Evolutionary conservation across 768 basidiomycete species (phyloP), one percentile per base, ranked within the genome.

Genomic region (Boletus reticulatus): DNA sequence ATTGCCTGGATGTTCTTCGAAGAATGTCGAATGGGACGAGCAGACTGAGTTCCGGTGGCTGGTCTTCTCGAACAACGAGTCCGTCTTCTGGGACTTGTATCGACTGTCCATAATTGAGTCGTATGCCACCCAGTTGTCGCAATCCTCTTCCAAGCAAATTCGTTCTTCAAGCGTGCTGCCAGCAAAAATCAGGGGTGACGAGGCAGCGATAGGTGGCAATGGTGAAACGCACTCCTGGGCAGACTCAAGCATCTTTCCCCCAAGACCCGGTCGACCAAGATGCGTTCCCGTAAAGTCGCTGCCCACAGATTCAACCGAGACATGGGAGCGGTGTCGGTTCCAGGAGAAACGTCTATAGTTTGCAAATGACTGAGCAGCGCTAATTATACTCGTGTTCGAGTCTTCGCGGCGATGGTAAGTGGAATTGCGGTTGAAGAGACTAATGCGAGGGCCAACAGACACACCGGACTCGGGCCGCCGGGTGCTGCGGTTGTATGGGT

Each of bases 201-300:
- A 89, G 0, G 81, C 86, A 1, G 85, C 80, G 56, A 91, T 89
- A 0, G 87, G 74, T 0, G 77, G 66, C 27, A 91, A 75, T 0
- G 86, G 81, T 56, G 80, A 76, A 2, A 78, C 80, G 45, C 76
- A 78, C 36, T 82, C 82, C 8, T 61, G 68, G 13, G 72, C 79
- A 32, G 77, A 84, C 37, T 88, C 85, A 58, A 93, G 88, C 91
- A 93, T 93, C 79, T 92, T 93, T 69, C 92, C 91, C 1, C 91
- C 90, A 4, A 92, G 67, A 4, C 85, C 88, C 2, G 91, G 91
- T 11, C 90, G 80, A 2, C 79, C 83, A 1, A 88, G 69, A n/a
- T 79, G 74, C 60, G 75, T 69, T 4, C 71, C 76, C 11, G 87
- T 84, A 58, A 80, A 81, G 44, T 88, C 84, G 60, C 87, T 91